These are phyloP conservation scores for Aspergillus sp. DNA, from an alignment of 2,329 filamentous ascomycete genomes.

Conservation along the genomic window DNA sequence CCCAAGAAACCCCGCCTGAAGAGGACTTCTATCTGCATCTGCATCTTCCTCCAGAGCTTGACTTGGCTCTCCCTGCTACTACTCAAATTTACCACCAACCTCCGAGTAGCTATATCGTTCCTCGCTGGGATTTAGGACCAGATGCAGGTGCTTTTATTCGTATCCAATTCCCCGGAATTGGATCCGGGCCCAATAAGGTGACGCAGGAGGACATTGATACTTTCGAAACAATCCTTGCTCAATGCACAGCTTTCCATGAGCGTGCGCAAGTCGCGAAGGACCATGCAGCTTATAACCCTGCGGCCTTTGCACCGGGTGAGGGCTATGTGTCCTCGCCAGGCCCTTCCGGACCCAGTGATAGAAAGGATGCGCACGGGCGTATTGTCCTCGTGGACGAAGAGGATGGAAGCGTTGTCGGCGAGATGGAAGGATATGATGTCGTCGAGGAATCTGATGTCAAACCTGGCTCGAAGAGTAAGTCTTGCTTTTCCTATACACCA, in stretches of 20 bases:
- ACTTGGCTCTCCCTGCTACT: constrained; percentile 87
- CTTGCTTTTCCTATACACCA: neutral
- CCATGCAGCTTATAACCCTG: constrained; percentile 69
- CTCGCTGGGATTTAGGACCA: constrained; percentile 88
- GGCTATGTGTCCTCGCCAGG: constrained; percentile 60
- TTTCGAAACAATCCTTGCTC: constrained; percentile 96
- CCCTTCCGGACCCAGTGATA: constrained; percentile 14
- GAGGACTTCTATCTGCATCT: constrained; percentile 98
- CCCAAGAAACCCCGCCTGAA: constrained; percentile 59
- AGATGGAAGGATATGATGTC: constrained; percentile 80
- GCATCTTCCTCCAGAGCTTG: constrained; percentile 89
- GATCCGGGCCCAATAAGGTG: constrained; percentile 62
- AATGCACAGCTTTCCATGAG: constrained; percentile 94
- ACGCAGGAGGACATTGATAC: constrained; percentile 92
- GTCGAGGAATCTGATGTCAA: constrained; percentile 74
- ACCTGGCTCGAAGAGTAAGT: constrained; percentile 85
- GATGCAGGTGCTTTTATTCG: constrained; percentile 88
- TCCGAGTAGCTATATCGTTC: constrained; percentile 88
- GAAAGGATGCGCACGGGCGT: constrained; percentile 59
- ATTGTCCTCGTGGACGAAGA: constrained; percentile 95
- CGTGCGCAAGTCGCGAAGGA: constrained; percentile 64
- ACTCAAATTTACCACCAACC: constrained; percentile 98
- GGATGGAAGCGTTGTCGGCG: constrained; percentile 91
- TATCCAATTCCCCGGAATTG: constrained; percentile 80
- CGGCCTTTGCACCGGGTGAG: constrained; percentile 75